phyloP scores from a whole-genome alignment of 2,329 filamentous ascomycete genomes.

The Chalara sp. region DNA sequence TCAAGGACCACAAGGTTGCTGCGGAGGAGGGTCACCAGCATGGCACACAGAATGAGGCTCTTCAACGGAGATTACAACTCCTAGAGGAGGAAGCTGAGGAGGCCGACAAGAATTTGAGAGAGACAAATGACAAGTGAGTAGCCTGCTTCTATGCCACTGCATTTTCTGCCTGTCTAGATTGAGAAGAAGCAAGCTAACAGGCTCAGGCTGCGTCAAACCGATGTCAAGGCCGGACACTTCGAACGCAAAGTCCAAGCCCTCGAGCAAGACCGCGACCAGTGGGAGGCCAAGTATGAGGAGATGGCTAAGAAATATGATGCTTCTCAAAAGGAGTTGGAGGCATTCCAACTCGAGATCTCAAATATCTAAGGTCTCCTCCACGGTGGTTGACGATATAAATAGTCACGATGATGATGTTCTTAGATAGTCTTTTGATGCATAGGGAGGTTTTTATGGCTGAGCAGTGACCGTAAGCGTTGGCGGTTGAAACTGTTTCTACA shows the following conservation, averaged over 20 bases:
- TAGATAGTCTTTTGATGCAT: conserved; percentile 3
- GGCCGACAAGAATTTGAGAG: conserved; percentile 90
- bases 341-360: conserved; percentile 85
- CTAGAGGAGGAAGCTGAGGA: conserved; percentile 97
- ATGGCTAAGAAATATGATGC: conserved; percentile 83
- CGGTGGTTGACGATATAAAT: not conserved
- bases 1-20: conserved; percentile 83
- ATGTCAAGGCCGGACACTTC: conserved; percentile 98
- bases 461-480: conserved; percentile 19
- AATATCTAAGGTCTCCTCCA: conserved; percentile 60
- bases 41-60: conserved; percentile 83
- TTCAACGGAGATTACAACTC: conserved; percentile 87
- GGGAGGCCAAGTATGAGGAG: conserved; percentile 97
- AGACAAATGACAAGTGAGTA: conserved; percentile 96
- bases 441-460: conserved; percentile 4
- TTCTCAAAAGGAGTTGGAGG: conserved; percentile 84
- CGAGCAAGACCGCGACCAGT: conserved; percentile 84
- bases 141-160: conserved; percentile 1
- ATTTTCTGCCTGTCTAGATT: not conserved
- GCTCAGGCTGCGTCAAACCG: conserved; percentile 88
- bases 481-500: conserved; percentile 19
- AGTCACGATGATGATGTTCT: too few relatives aligned
- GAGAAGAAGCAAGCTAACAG: conserved; percentile 11
- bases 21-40: conserved; percentile 77
- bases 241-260: conserved; percentile 98